Conservation (phyloP, 495 filamentous ascomycete genomes). For the Penicillium daleae region DNA sequence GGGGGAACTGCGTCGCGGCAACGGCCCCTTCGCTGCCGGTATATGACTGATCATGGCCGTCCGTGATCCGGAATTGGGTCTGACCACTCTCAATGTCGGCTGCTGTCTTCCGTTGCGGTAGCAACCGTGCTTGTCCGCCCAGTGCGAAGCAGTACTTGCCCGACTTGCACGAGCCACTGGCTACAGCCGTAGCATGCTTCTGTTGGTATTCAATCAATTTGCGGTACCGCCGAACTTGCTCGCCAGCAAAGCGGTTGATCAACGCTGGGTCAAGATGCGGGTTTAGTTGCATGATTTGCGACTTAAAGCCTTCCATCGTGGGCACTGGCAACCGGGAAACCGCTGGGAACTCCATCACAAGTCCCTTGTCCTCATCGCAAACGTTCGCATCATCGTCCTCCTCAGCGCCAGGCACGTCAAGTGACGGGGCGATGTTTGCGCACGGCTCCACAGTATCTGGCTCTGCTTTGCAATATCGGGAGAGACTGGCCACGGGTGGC, state of each 20-base stretch:
- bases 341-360: conserved; percentile 53
- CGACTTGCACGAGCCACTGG: conserved; percentile 58
- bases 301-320: conserved; percentile 74
- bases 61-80: conserved; percentile 54
- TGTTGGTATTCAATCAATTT: conserved; percentile 71
- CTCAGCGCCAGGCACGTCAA: conserved; percentile 39
- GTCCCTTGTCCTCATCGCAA: conserved; percentile 45
- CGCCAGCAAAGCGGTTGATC: conserved; percentile 80
- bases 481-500: conserved; percentile 50
- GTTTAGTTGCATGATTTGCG: conserved; percentile 73
- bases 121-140: conserved; percentile 60
- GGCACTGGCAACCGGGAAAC: conserved; percentile 62
- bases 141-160: conserved; percentile 64
- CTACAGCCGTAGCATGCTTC: conserved; percentile 66
- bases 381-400: conserved; percentile 52
- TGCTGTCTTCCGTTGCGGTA: conserved; percentile 53
- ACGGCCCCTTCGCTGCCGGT: conserved; percentile 67
- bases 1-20: conserved; percentile 72
- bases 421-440: conserved; percentile 1
- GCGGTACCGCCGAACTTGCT: conserved; percentile 80
- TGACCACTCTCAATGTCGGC: conserved; percentile 47
- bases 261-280: conserved; percentile 69
- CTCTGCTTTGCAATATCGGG: conserved; percentile 33
- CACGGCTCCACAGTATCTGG: conserved; percentile 13
- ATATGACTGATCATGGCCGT: conserved; percentile 65